Evolutionary conservation across 2,329 filamentous ascomycete genomes (phyloP).

Genomic region (Colletotrichum sp.): DNA sequence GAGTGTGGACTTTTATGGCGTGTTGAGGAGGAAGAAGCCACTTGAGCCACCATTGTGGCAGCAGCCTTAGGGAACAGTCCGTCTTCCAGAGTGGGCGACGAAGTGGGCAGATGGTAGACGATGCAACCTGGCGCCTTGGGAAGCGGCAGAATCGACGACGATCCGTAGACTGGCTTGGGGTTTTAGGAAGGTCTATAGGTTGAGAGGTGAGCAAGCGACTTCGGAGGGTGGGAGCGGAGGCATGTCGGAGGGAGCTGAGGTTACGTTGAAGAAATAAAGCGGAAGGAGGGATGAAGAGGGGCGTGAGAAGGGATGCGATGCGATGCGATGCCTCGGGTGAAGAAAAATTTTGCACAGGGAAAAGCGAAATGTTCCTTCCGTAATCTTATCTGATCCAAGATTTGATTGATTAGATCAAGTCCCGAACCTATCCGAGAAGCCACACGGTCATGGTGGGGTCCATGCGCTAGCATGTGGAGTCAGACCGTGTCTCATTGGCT

Average conservation of each 20-base stretch:
- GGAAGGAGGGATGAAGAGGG: neutral
- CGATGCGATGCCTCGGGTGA: neutral
- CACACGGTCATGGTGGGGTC: neutral
- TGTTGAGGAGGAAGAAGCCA: neutral
- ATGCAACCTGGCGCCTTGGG: conserved; percentile 17
- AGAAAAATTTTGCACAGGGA: conserved; percentile 1
- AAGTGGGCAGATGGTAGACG: neutral
- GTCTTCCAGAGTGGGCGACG: neutral
- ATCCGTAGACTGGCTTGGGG: neutral
- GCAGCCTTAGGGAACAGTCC: neutral
- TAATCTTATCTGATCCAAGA: conserved; percentile 24
- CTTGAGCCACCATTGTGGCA: neutral
- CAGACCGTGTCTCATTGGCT: neutral
- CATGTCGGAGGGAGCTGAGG: neutral
- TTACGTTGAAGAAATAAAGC: neutral
- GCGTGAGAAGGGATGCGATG: neutral
- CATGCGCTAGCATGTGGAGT: neutral
- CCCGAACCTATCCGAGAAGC: neutral
- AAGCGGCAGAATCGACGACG: neutral
- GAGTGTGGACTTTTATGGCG: neutral
- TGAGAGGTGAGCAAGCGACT: neutral
- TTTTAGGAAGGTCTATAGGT: neutral
- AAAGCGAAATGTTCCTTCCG: neutral
- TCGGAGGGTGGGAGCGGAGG: neutral
- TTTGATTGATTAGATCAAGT: conserved; percentile 23